These are phyloP conservation scores for Mucor irregularis DNA, from an alignment of 371 early-diverging fungal genomes.

Conservation along the genomic window DNA sequence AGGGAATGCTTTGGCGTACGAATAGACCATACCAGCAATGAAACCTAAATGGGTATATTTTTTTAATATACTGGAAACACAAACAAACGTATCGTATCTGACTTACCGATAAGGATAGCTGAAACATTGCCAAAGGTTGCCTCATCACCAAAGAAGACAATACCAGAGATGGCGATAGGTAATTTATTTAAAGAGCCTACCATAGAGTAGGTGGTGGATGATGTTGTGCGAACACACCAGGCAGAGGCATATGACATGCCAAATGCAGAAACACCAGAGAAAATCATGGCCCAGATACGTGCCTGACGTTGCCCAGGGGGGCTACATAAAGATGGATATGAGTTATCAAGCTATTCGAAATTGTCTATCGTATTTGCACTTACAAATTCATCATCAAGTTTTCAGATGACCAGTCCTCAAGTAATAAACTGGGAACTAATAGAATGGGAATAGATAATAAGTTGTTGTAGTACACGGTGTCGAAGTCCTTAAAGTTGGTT, in stretches of 20 bases:
- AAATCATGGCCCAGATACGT: conserved; percentile 70
- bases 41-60: conserved; percentile 56
- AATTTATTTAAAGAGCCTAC: conserved; percentile 99
- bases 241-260: conserved; percentile 91
- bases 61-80: background rate
- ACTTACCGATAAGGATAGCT: conserved; percentile 72
- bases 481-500: conserved; percentile 90
- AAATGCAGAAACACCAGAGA: conserved; percentile 91
- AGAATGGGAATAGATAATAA: conserved; percentile 88
- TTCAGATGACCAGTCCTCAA: conserved; percentile 74
- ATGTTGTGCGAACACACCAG: conserved; percentile 95
- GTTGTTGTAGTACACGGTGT: conserved; percentile 97
- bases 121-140: conserved; percentile 78
- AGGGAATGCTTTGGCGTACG: conserved; percentile 64
- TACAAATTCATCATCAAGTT: conserved; percentile 60
- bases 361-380: conserved; percentile 14
- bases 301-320: conserved; percentile 51
- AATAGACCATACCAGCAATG: conserved; percentile 80
- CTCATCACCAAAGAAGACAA: conserved; percentile 91
- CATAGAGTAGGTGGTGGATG: conserved; percentile 98
- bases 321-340: conserved; percentile 26
- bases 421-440: conserved; percentile 68
- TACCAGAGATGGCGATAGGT: conserved; percentile 94
- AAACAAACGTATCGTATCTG: no score
- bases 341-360: background rate